Conservation (phyloP, 345 rosid genomes). For the Sonneratia alba region DNA sequence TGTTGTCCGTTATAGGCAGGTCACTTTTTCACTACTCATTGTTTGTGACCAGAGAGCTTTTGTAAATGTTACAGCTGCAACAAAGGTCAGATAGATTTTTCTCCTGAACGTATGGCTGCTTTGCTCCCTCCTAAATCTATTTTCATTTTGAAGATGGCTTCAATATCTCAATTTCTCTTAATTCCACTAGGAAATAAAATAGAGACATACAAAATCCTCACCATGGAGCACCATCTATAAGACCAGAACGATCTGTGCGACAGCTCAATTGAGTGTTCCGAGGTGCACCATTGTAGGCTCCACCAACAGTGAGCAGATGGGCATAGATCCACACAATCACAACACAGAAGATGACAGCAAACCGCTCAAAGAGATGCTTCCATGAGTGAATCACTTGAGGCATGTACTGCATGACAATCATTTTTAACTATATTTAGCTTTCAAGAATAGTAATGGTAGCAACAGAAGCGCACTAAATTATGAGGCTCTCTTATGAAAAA, state of each 20-base stretch:
- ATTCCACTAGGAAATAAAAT: not conserved
- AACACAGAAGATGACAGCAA: constrained; percentile 69
- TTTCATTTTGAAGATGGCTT: not conserved
- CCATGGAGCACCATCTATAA: constrained; percentile 90
- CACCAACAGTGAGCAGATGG: constrained; percentile 84
- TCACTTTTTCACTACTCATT: too few species aligned
- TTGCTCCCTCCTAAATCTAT: not conserved
- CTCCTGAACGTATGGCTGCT: not conserved
- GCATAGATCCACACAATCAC: constrained; percentile 89
- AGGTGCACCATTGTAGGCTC: constrained; percentile 65
- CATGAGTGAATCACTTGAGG: constrained; percentile 57
- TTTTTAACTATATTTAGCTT: not conserved
- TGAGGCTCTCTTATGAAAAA: not conserved
- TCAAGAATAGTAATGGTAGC: not conserved
- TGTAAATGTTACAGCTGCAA: too few species aligned
- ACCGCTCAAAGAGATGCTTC: constrained; percentile 51
- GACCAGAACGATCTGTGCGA: constrained; percentile 88
- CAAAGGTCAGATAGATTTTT: not conserved
- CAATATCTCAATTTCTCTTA: not conserved
- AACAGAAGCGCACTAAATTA: not conserved
- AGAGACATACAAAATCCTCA: constrained; percentile 22
- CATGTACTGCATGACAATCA: constrained; percentile 57
- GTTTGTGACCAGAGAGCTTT: too few species aligned
- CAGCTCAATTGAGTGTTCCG: constrained; percentile 66
- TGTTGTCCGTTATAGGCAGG: too few species aligned